Conservation (phyloP, 2,329 filamentous ascomycete genomes). For the Aspergillus fischeri region DNA sequence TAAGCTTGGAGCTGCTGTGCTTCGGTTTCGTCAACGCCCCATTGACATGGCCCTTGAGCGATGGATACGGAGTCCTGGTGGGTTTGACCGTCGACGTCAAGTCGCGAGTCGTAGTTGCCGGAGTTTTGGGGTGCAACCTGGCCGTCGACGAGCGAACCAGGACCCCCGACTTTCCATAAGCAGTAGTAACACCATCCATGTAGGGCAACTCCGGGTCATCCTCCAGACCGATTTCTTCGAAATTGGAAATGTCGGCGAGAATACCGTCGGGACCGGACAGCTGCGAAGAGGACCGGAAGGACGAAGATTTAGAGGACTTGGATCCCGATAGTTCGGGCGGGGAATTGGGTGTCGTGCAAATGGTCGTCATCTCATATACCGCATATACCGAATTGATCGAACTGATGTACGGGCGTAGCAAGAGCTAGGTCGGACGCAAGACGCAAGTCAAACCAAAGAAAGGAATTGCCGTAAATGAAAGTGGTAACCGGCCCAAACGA, state of each 20-base stretch:
- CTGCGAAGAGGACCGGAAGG: slow-evolving; percentile 73
- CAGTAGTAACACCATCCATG: slow-evolving; percentile 24
- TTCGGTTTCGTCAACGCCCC: slow-evolving; percentile 24
- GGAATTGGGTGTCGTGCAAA: slow-evolving; percentile 56
- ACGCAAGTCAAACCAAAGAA: not conserved
- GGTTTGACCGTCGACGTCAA: slow-evolving; percentile 28
- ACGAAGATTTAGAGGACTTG: slow-evolving; percentile 88
- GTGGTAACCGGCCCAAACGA: not conserved
- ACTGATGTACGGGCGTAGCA: slow-evolving; percentile 9
- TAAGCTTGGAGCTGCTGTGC: slow-evolving; percentile 21
- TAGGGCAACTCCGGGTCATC: slow-evolving; percentile 53
- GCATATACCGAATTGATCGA: slow-evolving; percentile 22
- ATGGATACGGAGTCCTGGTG: slow-evolving; percentile 18
- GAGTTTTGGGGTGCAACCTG: slow-evolving; percentile 24
- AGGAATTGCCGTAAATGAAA: not conserved
- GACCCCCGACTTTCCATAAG: slow-evolving; percentile 25
- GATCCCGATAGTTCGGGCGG: slow-evolving; percentile 76
- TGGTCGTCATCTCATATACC: slow-evolving; percentile 39
- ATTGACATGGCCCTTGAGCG: slow-evolving; percentile 24
- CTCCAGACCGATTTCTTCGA: slow-evolving; percentile 88
- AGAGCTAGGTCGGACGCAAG: slow-evolving; percentile 1
- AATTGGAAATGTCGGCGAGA: slow-evolving; percentile 71
- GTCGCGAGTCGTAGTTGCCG: slow-evolving; percentile 30
- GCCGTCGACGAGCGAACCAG: slow-evolving; percentile 24
- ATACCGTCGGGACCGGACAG: slow-evolving; percentile 64